Percentiles rank a stretch among this genome's conserved stretches.
These are phyloP conservation scores for Hanseniaspora thailandica DNA, from an alignment of 805 yeast genomes.

Conservation along the genomic window DNA sequence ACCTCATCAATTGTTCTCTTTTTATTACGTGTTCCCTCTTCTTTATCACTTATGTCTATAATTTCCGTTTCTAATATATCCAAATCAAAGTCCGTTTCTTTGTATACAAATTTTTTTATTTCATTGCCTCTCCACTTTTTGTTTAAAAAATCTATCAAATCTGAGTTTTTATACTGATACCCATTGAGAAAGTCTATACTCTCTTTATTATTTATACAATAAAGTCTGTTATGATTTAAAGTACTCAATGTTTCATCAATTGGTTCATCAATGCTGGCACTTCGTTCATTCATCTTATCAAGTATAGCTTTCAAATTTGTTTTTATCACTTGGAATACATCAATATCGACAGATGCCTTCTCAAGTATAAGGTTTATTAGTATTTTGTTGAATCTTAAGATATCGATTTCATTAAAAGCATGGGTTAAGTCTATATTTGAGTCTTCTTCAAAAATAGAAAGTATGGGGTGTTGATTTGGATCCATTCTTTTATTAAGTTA, in stretches of 20 bases:
- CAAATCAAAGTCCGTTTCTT: background rate
- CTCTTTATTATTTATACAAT: slow-evolving; percentile 8
- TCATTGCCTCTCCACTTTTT: background rate
- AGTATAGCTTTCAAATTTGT: background rate
- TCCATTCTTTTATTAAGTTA: background rate
- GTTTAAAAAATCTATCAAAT: slow-evolving; percentile 8
- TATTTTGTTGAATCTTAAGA: slow-evolving; percentile 9
- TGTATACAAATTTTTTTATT: background rate
- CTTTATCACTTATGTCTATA: background rate
- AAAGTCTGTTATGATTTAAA: background rate
- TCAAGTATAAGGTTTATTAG: background rate
- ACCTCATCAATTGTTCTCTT: background rate
- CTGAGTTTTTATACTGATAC: background rate
- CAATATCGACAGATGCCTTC: background rate
- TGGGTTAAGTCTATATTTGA: background rate
- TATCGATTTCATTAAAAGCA: slow-evolving; percentile 11
- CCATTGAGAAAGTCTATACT: slow-evolving; percentile 1
- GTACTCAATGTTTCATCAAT: background rate
- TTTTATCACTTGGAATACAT: background rate
- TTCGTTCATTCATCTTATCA: slow-evolving; percentile 3
- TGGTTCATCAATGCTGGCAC: too few species aligned
- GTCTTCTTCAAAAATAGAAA: slow-evolving; percentile 15
- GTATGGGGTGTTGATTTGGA: slow-evolving; percentile 9
- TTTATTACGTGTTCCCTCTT: background rate
- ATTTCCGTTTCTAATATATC: slow-evolving; percentile 12